phyloP scores from a whole-genome alignment of 164 flowering plant genomes.

The Malania oleifera region DNA sequence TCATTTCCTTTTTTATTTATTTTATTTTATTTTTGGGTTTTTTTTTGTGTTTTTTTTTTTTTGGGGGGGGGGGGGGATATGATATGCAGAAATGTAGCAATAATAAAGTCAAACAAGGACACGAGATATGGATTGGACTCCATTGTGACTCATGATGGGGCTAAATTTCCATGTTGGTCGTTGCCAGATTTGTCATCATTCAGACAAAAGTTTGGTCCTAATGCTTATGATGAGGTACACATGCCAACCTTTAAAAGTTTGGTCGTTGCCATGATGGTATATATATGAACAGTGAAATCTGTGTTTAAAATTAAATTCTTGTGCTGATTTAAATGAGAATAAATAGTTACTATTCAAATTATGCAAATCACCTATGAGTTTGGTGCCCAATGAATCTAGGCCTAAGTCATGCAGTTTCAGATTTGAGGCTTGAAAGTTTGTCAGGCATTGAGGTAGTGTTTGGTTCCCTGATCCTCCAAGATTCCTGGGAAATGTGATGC shows the following conservation, averaged over 20 bases:
- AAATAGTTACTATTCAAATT: background rate
- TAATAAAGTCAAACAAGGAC: slow-evolving; percentile 86
- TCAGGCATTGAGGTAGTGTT: too few species aligned
- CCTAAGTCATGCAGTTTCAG: background rate
- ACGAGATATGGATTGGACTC: slow-evolving; percentile 76
- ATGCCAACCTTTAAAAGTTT: background rate
- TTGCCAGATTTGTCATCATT: slow-evolving; percentile 62
- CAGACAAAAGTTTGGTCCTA: slow-evolving; percentile 45
- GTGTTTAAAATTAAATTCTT: background rate
- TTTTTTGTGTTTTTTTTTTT: too few species aligned
- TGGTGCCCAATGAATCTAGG: too few species aligned
- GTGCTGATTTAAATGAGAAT: background rate
- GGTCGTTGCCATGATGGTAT: too few species aligned
- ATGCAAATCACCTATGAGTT: background rate
- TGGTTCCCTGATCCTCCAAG: too few species aligned
- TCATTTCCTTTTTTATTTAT: too few species aligned
- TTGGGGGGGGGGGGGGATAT: background rate
- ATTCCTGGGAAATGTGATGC: too few species aligned
- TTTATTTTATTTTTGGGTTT: too few species aligned
- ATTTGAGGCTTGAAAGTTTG: background rate
- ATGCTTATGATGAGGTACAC: slow-evolving; percentile 53
- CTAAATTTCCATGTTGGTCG: slow-evolving; percentile 77
- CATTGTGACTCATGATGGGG: slow-evolving; percentile 91
- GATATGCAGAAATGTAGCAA: slow-evolving; percentile 60
- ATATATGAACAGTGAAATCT: background rate